phyloP scores from a whole-genome alignment of 768 basidiomycete genomes.

The Heimioporus sp. region DNA sequence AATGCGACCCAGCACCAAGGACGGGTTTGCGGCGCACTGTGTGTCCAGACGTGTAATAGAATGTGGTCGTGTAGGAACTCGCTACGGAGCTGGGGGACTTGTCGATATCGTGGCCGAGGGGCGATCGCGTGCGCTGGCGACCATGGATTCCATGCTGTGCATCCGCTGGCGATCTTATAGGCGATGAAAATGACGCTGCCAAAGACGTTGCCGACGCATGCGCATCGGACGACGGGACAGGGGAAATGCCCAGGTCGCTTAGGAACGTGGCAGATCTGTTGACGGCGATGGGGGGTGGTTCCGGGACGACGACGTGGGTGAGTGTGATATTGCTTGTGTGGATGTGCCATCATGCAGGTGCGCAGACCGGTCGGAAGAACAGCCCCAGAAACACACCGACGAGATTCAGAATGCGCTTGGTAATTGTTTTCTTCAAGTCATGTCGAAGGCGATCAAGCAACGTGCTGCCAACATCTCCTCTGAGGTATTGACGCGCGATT shows the following conservation, averaged over 20 bases:
- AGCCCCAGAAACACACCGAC: conserved; percentile 58
- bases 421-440: conserved; percentile 71
- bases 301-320: conserved; percentile 62
- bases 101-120: conserved; percentile 77
- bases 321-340: conserved; percentile 57
- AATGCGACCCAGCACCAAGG: conserved; percentile 14
- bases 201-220: conserved; percentile 54
- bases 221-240: conserved; percentile 84
- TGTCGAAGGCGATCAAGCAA: conserved; percentile 48
- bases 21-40: conserved; percentile 30
- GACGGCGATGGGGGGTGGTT: conserved; percentile 61
- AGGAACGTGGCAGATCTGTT: conserved; percentile 89
- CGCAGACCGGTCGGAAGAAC: conserved; percentile 74
- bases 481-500: conserved; percentile 13
- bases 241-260: conserved; percentile 88
- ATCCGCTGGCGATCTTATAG: conserved; percentile 81
- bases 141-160: conserved; percentile 75
- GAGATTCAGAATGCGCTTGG: conserved; percentile 67
- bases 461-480: conserved; percentile 18
- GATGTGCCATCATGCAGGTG: neutral
- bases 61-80: conserved; percentile 49
- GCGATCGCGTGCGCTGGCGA: conserved; percentile 35
- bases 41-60: conserved; percentile 57
- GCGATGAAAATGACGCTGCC: conserved; percentile 62
- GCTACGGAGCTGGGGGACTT: conserved; percentile 58